These are phyloP conservation scores for Silene coronaria DNA, from an alignment of 179 eudicot genomes.

Conservation along the genomic window DNA sequence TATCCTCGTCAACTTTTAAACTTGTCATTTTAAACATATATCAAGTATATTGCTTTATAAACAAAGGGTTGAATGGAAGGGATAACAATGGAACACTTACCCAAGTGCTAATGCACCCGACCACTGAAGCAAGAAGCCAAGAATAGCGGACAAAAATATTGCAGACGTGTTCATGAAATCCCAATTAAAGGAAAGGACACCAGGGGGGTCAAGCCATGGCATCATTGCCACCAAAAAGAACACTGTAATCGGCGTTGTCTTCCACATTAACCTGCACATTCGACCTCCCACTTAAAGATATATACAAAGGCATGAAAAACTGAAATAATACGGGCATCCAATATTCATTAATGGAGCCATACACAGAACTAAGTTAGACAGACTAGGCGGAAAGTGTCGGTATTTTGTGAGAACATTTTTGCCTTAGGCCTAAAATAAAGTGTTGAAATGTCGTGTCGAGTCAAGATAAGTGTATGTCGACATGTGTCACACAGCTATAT, in stretches of 20 bases:
- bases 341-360: not conserved
- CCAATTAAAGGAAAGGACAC: constrained; percentile 64
- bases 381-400: not conserved
- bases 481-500: no score
- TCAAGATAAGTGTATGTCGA: not conserved
- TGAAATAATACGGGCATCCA: not conserved
- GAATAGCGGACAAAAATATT: constrained; percentile 66
- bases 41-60: not conserved
- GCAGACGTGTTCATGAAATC: constrained; percentile 46
- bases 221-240: constrained; percentile 69
- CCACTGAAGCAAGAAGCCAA: constrained; percentile 96
- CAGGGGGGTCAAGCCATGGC: constrained; percentile 92
- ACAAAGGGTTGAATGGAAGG: not conserved
- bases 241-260: constrained; percentile 80
- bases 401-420: not conserved
- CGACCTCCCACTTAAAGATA: constrained; percentile 2
- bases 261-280: constrained; percentile 80
- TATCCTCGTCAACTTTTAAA: not conserved
- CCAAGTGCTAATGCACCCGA: constrained; percentile 95
- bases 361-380: not conserved
- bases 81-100: constrained; percentile 30
- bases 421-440: not conserved
- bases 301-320: not conserved
- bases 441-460: not conserved
- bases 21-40: no score